Conservation (phyloP, 2,329 filamentous ascomycete species). For the Cladosporium colombiae region DNA sequence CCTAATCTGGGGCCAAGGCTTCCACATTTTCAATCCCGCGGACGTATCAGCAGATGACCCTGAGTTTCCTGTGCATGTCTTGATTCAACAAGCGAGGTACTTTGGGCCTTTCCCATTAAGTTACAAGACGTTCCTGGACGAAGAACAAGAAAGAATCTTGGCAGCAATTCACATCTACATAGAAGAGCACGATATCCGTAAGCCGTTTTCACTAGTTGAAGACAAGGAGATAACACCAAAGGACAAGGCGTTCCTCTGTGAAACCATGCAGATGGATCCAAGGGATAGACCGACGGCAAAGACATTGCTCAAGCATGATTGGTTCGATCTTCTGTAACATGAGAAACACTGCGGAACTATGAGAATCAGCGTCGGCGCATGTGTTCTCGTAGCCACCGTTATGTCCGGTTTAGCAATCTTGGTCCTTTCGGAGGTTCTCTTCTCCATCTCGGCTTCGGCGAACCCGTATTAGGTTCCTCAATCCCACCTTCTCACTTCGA, state of each 20-base stretch:
- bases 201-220: conserved; percentile 30
- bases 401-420: not conserved
- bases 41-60: conserved; percentile 29
- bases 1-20: conserved; percentile 33
- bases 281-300: conserved; percentile 45
- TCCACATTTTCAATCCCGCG: conserved; percentile 32
- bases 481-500: not conserved
- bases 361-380: no score
- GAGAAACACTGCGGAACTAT: not conserved
- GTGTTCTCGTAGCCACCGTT: not conserved
- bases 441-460: no score
- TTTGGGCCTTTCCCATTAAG: conserved; percentile 22
- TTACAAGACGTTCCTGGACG: conserved; percentile 27
- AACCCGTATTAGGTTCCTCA: not conserved
- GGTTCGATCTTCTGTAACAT: conserved; percentile 34
- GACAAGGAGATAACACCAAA: conserved; percentile 35
- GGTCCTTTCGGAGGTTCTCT: not conserved
- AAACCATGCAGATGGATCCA: conserved; percentile 48
- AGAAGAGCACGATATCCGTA: conserved; percentile 24
- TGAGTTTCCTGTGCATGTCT: conserved; percentile 30
- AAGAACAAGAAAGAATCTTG: conserved; percentile 24
- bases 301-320: conserved; percentile 41
- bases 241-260: conserved; percentile 41
- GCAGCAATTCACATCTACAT: conserved; percentile 23
- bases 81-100: conserved; percentile 31